These are phyloP conservation scores for Blastocystis hominis DNA, from an alignment of 352 stramenopile species.

Conservation along the genomic window DNA sequence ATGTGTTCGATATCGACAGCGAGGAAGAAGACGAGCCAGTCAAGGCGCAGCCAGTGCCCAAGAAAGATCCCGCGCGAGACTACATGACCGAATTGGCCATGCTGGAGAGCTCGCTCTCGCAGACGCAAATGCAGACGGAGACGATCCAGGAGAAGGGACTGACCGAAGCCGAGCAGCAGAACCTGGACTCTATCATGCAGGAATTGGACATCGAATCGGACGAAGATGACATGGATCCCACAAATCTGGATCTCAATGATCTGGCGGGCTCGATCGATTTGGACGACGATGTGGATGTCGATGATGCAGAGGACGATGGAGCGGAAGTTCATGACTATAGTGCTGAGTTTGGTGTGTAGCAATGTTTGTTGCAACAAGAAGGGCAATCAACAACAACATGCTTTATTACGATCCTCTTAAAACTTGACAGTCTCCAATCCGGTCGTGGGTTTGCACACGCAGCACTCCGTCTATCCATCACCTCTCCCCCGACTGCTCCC, in stretches of 20 bases:
- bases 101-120: background rate
- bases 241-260: background rate
- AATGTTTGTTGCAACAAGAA: background rate
- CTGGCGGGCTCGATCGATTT: background rate
- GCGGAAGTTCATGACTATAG: background rate
- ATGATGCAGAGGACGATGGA: no score
- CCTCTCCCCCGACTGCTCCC: background rate
- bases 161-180: background rate
- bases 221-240: background rate
- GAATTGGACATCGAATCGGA: conserved; percentile 1
- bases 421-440: conserved; percentile 2
- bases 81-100: conserved; percentile 15
- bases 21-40: conserved; percentile 19
- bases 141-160: background rate
- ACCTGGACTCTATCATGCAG: conserved; percentile 33
- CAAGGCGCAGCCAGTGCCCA: background rate
- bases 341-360: background rate
- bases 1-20: conserved; percentile 10
- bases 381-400: conserved; percentile 36
- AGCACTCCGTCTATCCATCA: conserved; percentile 34
- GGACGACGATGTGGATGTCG: background rate
- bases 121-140: background rate
- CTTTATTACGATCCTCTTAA: conserved; percentile 11
- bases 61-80: conserved; percentile 7
- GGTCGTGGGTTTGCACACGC: conserved; percentile 23